phyloP scores from a whole-genome alignment of 78 protist genomes.

The Protostelium mycophagum region DNA sequence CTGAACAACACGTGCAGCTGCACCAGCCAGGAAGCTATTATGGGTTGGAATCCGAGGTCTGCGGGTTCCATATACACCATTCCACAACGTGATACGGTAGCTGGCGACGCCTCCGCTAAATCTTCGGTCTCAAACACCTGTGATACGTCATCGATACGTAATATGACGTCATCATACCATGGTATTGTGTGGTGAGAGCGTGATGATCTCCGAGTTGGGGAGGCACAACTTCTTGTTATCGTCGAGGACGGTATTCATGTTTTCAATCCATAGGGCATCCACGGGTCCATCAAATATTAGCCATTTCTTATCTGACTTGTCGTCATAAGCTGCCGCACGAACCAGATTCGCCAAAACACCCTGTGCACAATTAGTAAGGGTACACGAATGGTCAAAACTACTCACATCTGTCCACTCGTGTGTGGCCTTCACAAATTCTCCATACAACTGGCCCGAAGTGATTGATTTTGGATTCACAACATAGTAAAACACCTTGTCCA shows the following conservation, averaged over 20 bases:
- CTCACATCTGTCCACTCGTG: conserved; percentile 90
- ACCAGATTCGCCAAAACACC: conserved; percentile 74
- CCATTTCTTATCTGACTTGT: conserved; percentile 47
- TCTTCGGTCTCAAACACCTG: conserved; percentile 86
- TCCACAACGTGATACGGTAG: conserved; percentile 85
- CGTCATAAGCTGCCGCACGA: conserved; percentile 18
- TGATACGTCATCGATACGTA: neutral
- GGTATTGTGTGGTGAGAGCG: conserved; percentile 56
- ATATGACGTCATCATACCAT: conserved; percentile 14
- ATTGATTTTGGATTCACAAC: conserved; percentile 81
- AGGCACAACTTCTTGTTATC: conserved; percentile 95
- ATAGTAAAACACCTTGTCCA: neutral
- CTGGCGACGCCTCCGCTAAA: conserved; percentile 88
- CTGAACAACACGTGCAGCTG: conserved; percentile 7
- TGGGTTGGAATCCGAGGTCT: conserved; percentile 31
- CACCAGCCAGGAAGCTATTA: conserved; percentile 49
- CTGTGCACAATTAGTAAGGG: too few species aligned
- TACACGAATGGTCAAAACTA: too few species aligned
- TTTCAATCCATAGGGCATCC: conserved; percentile 95
- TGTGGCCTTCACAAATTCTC: conserved; percentile 71
- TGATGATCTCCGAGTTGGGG: conserved; percentile 82
- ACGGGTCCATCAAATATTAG: conserved; percentile 89
- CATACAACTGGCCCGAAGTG: conserved; percentile 84
- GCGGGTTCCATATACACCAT: conserved; percentile 82
- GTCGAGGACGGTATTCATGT: conserved; percentile 93